phyloP scores from a whole-genome alignment of 1,139 yeast genomes.

The Geotrichum bryndzae region DNA sequence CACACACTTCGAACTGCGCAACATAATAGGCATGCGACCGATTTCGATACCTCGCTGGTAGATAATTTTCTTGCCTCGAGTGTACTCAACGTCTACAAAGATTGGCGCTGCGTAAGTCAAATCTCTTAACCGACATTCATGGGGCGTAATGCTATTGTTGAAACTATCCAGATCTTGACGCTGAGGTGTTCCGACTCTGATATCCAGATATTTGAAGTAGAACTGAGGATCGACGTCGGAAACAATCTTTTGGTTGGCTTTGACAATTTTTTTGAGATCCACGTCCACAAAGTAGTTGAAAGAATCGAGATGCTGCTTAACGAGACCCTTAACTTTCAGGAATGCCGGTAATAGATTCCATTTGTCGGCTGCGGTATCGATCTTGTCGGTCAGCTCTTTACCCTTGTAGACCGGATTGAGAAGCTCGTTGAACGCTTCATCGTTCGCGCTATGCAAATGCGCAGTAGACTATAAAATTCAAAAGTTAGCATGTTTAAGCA shows the following conservation, averaged over 20 bases:
- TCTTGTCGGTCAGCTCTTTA: slow-evolving; percentile 76
- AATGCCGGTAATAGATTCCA: slow-evolving; percentile 97
- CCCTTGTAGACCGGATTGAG: slow-evolving; percentile 81
- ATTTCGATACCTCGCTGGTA: slow-evolving; percentile 86
- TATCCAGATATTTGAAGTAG: slow-evolving; percentile 83
- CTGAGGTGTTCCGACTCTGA: slow-evolving; percentile 61
- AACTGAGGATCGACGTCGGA: slow-evolving; percentile 97
- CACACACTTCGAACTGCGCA: slow-evolving; percentile 85
- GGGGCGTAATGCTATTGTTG: slow-evolving; percentile 63
- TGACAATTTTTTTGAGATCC: slow-evolving; percentile 84
- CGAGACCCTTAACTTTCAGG: slow-evolving; percentile 88
- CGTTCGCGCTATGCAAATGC: slow-evolving; percentile 14
- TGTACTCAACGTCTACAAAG: slow-evolving; percentile 93
- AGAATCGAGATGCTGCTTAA: slow-evolving; percentile 94
- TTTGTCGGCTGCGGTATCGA: slow-evolving; percentile 83
- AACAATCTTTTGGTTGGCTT: slow-evolving; percentile 81
- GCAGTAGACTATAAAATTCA: not conserved
- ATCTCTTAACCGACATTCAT: slow-evolving; percentile 92
- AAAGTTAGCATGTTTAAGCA: not conserved
- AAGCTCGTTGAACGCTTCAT: slow-evolving; percentile 54
- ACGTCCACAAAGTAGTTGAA: slow-evolving; percentile 92
- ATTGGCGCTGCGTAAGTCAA: slow-evolving; percentile 95
- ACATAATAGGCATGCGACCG: slow-evolving; percentile 97
- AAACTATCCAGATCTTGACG: slow-evolving; percentile 46
- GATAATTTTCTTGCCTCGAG: slow-evolving; percentile 87